A percentile compares a stretch with the other conserved stretches of the same genome.
These are phyloP conservation scores for Pythium dissimile DNA, from an alignment of 352 stramenopile species.

Conservation along the genomic window DNA sequence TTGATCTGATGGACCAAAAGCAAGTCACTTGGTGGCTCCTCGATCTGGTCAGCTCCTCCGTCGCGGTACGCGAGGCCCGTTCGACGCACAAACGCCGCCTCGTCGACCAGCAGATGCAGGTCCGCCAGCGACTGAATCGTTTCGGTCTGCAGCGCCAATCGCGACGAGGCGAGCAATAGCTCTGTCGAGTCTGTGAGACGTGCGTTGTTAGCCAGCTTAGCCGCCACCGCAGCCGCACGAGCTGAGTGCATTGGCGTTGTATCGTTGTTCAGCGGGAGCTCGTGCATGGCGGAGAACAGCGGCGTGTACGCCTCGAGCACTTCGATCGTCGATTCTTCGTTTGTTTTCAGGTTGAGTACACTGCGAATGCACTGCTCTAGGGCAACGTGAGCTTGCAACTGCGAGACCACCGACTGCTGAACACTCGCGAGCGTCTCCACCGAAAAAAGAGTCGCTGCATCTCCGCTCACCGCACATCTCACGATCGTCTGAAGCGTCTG, in stretches of 20 bases:
- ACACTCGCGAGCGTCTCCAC: neutral
- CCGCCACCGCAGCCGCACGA: neutral
- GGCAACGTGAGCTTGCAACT: neutral
- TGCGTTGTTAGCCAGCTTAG: neutral
- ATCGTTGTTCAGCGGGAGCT: neutral
- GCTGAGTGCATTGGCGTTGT: neutral
- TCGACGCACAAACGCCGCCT: constrained; percentile 5
- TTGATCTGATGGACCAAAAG: neutral
- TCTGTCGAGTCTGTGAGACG: neutral
- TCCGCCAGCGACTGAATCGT: neutral
- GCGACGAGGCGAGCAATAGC: neutral
- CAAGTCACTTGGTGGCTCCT: constrained; percentile 1
- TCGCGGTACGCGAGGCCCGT: no score
- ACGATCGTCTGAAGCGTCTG: constrained; percentile 25
- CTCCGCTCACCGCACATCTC: neutral
- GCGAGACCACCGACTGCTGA: neutral
- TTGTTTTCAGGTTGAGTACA: neutral
- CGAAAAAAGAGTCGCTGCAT: neutral
- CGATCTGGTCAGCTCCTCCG: neutral
- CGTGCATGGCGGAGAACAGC: neutral
- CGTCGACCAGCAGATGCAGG: neutral
- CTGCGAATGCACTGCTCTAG: neutral
- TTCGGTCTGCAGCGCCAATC: neutral
- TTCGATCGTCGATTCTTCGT: no score
- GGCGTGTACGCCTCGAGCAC: constrained; percentile 1